These are phyloP conservation scores for Chrysosphaeria jannelii DNA, from an alignment of 2,329 filamentous ascomycete species.

Conservation along the genomic window DNA sequence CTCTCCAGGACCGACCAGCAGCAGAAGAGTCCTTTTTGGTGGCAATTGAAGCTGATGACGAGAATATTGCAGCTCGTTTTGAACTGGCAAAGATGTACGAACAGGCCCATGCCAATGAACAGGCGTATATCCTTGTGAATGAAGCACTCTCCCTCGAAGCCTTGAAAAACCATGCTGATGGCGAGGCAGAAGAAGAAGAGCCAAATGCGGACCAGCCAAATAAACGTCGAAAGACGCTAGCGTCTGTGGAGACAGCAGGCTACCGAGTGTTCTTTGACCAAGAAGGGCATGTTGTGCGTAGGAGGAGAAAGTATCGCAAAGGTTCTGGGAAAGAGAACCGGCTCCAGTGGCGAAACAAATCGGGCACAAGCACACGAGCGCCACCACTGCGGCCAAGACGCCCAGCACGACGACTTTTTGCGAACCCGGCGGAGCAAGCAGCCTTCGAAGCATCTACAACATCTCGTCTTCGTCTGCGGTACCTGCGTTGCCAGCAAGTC, in stretches of 20 bases:
- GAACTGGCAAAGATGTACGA: constrained; percentile 69
- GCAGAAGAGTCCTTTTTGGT: constrained; percentile 53
- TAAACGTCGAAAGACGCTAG: constrained; percentile 4
- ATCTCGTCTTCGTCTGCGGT: constrained; percentile 9
- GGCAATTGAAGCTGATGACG: constrained; percentile 39
- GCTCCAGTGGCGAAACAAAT: constrained; percentile 1
- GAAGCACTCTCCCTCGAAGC: constrained; percentile 39
- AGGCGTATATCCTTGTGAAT: constrained; percentile 47
- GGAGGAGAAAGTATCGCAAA: constrained; percentile 4
- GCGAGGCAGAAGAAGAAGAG: background rate
- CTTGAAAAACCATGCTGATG: constrained; percentile 1
- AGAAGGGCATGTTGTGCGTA: constrained; percentile 4
- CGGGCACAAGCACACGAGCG: background rate
- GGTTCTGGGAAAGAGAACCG: constrained; percentile 6
- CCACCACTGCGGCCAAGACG: constrained; percentile 1
- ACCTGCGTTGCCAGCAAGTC: constrained; percentile 14
- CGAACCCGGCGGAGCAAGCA: constrained; percentile 6
- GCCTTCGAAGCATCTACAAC: constrained; percentile 7
- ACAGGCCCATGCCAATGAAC: constrained; percentile 36
- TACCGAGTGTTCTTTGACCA: constrained; percentile 5
- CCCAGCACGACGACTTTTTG: constrained; percentile 5
- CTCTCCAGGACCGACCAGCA: constrained; percentile 27
- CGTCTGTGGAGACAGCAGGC: constrained; percentile 4
- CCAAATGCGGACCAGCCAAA: constrained; percentile 7
- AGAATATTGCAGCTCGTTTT: constrained; percentile 46